Percentiles rank a stretch among this genome's conserved stretches.
phyloP scores from a whole-genome alignment of 2,329 filamentous ascomycete species.

The Pyrenophora graminea region DNA sequence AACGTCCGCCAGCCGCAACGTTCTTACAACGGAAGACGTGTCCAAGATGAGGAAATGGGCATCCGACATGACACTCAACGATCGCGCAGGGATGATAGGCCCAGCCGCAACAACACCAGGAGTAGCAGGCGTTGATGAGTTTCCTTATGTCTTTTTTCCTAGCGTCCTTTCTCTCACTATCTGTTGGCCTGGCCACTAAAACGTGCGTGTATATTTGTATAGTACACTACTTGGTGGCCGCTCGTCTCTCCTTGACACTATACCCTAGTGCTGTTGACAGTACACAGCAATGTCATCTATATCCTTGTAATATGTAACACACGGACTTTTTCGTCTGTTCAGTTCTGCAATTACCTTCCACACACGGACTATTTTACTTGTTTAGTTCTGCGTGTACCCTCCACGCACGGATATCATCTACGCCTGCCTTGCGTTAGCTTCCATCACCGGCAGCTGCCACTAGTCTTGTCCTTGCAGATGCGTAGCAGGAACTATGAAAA shows the following conservation, averaged over 20 bases:
- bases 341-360: neutral
- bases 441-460: too few species aligned
- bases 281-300: slow-evolving; percentile 7
- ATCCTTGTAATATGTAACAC: slow-evolving; percentile 15
- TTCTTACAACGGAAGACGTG: slow-evolving; percentile 33
- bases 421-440: too few species aligned
- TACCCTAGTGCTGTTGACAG: slow-evolving; percentile 13
- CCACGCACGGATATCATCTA: too few species aligned
- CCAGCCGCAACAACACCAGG: slow-evolving; percentile 31
- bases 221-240: slow-evolving; percentile 5
- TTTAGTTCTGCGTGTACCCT: too few species aligned
- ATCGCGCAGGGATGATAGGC: slow-evolving; percentile 23
- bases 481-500: neutral
- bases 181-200: slow-evolving; percentile 4
- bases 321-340: neutral
- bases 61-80: slow-evolving; percentile 27
- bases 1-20: slow-evolving; percentile 36
- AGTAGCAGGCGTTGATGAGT: slow-evolving; percentile 23
- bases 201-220: neutral
- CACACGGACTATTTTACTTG: too few species aligned
- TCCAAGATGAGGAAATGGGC: slow-evolving; percentile 42
- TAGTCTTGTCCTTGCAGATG: neutral
- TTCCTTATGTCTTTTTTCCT: slow-evolving; percentile 10
- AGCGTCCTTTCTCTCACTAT: slow-evolving; percentile 7
- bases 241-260: slow-evolving; percentile 10